Evolutionary conservation across 2,329 filamentous ascomycete species (phyloP), one percentile per base, ranked within the genome.

Genomic region (Aspergillus viridinutans): DNA sequence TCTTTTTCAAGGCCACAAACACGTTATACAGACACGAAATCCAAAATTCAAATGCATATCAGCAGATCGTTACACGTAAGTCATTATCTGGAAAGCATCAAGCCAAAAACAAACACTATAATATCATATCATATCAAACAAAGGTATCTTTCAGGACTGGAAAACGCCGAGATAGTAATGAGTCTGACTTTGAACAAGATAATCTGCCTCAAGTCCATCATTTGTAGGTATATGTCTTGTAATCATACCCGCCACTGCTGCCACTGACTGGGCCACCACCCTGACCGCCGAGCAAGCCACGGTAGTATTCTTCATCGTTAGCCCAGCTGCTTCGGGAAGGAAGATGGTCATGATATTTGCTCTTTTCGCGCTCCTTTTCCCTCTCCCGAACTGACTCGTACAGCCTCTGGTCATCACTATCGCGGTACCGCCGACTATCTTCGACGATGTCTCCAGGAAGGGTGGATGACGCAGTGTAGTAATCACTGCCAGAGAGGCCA

Each of bases 251-350:
- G 10, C 55, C 54, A 35, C 59, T 60, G 7, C 60, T 62, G 45
- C 56, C 55, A 43, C 12, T 17, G 21, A 67, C 63, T 29, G 63
- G 62, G 26, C 65, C 65, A 57, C 61, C 62, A 51, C 65, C 69
- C 38, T 71, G 68, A 35, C 69, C 67, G 53, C 67, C 69, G 29
- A 69, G 60, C 50, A 68, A 51, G 5, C 70, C 69, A 26, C 73
- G 70, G 55, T 76, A 75, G 64, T 74, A 76, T n/a, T 75, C 73
- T 25, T 76, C 74, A 20, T 72, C 72, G 45, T 56, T 65, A 26
- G 59, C 64, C 57, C 73, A 73, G 49, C 61, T 68, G 35, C 64
- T 62, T 40, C 68, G 65, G 17, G 63, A 58, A 14, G 61, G 53
- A 5, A 54, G 54, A 43, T 67, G 62, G 47, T 69, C 66, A 40